These are phyloP conservation scores for Anisodus tanguticus DNA, from an alignment of 257 asterid species.

Conservation along the genomic window DNA sequence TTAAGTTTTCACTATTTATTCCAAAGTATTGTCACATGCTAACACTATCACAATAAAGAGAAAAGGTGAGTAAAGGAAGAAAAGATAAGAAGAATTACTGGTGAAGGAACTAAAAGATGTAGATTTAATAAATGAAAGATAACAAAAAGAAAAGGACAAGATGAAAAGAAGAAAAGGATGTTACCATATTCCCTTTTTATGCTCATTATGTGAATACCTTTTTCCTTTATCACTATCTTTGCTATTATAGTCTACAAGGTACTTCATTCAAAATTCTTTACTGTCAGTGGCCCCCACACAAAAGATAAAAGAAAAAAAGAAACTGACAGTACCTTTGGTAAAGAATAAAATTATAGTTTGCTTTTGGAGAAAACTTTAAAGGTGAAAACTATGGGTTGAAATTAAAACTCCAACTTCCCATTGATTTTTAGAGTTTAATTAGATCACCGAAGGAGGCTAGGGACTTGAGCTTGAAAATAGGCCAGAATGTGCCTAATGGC, in stretches of 20 bases:
- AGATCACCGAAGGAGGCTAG: background rate
- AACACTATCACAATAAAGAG: conserved; percentile 48
- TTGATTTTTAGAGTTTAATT: background rate
- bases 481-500: no score
- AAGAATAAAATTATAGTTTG: conserved; percentile 19
- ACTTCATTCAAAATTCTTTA: conserved; percentile 25
- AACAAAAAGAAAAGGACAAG: conserved; percentile 44
- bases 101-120: conserved; percentile 41
- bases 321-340: conserved; percentile 10
- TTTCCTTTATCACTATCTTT: conserved; percentile 27
- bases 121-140: conserved; percentile 35
- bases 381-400: background rate
- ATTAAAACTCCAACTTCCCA: background rate
- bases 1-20: conserved; percentile 18
- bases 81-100: conserved; percentile 39
- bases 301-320: background rate
- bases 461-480: background rate
- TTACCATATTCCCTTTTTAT: conserved; percentile 32
- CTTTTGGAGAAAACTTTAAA: background rate
- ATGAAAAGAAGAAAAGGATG: conserved; percentile 39
- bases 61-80: conserved; percentile 10
- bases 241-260: conserved; percentile 8
- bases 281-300: conserved; percentile 20
- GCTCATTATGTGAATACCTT: conserved; percentile 29
- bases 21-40: conserved; percentile 45